Base-by-base conservation (phyloP, 495 filamentous ascomycete species). In the Daldinia bambusicola region DNA sequence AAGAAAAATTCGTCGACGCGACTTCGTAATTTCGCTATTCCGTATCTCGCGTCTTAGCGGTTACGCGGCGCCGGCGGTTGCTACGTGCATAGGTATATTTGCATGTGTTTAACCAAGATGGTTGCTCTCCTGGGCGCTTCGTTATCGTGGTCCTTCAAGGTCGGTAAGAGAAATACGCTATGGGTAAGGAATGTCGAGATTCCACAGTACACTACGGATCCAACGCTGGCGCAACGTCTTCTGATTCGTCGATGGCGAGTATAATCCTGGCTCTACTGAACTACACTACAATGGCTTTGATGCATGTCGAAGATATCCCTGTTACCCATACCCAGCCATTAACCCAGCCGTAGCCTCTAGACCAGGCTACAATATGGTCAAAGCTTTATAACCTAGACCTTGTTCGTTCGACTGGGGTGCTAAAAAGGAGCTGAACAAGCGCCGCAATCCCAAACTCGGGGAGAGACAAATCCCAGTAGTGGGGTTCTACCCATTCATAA, bases 191-290 rank as follows among this genome's bases (percentile, higher is more conserved):
- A 60, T 60, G 38, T 45, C 22, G 56, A 43, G 22, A 38, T 41
- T 41, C 56, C 37, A 59, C 38, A 30, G 41, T 34, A 65, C 63
- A 63, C 59, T 60, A 68, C 41, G 45, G 58, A 63, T 72, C n/a
- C 40, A 55, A 53, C 26, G 50, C 50, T 30, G 36, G 56, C 50
- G 55, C 56, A 50, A 55, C 55, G 57, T 57, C 40, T 59, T 32
- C 41, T 61, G 65, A 73, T 73, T 73, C 66, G 70, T 58, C 61
- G 62, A 52, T 53, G 20, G 57, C 20, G 26, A 45, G 55, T 18
- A 34, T 63, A 52, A 37, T 73, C 70, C 63, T 69, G 38, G 66
- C 58, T 69, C 51, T 62, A 64, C 70, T 61, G 51, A 66, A 57
- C 62, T 69, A 53, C 70, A 65, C 40, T 73, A 67, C 63, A 63